Evolutionary conservation across 108 stramenopile species (phyloP), one percentile per base, ranked within the genome.

Genomic region (Conticribra guillardii): DNA sequence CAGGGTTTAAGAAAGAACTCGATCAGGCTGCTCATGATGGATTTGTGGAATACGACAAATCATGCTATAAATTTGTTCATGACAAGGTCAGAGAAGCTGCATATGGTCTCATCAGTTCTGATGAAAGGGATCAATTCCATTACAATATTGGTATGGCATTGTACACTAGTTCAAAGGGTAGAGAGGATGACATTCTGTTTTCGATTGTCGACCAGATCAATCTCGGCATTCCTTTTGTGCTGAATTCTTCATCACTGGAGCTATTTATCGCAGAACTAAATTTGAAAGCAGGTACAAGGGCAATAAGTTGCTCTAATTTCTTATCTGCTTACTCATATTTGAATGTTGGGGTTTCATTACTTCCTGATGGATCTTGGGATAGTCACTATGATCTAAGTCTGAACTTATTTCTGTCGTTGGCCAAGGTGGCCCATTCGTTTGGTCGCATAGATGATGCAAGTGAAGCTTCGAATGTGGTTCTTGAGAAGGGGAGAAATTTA

Each of bases 51-150:
- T 59, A 61, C 30, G 47, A 34, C 27, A 59, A 44, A 2, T 0
- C 16, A 22, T 33, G 29, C 17, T 83, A 67, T 28, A 58, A 54
- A 30, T 86, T 86, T 47, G 53, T 60, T 22, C 85, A 86, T 45
- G 85, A 86, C 51, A 72, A 65, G 34, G 69, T 86, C 3, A 59
- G 82, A 58, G 82, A 86, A 57, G 80, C 85, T 18, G 80, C 85
- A 9, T 86, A 84, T 48, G 64, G 53, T 2, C 57, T 85, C 58
- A 80, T 85, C 5, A 11, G 60, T 28, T 48, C 71, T 2, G 29
- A 50, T 11, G 67, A 79, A 0, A 75, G 30, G 47, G 19, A 44
- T 29, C 48, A 59, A 45, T 63, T 45, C 28, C 71, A 71, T 50
- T 63, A 61, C 30, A 24, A 45, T 19, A 3, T 71, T 3, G 71